Conservation (phyloP, 768 basidiomycete genomes). For the Imleria badia region DNA sequence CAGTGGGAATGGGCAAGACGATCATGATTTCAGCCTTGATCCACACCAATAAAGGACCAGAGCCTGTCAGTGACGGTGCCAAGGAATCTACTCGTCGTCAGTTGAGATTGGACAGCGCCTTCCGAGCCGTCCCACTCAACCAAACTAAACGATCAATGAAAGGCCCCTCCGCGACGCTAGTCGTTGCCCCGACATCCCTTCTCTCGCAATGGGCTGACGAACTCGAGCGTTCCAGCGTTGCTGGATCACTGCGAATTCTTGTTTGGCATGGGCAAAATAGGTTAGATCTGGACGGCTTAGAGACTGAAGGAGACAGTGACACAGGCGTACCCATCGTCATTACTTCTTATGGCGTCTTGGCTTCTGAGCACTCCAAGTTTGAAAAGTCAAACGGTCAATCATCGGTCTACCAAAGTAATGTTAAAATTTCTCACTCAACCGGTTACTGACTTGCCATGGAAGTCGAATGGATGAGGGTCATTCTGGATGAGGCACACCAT, state of each 20-base stretch:
- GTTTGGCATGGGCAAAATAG: constrained; percentile 92
- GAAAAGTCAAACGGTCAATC: constrained; percentile 54
- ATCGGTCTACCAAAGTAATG: constrained; percentile 70
- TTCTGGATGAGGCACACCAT: constrained; percentile 93
- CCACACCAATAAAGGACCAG: constrained; percentile 64
- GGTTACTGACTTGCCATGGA: constrained; percentile 6
- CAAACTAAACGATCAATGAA: constrained; percentile 27
- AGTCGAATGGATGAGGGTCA: constrained; percentile 82
- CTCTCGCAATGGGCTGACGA: constrained; percentile 94
- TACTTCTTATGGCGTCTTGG: constrained; percentile 89
- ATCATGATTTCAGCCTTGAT: constrained; percentile 92
- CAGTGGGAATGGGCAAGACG: constrained; percentile 96
- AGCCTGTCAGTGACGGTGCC: constrained; percentile 34
- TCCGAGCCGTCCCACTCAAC: constrained; percentile 45
- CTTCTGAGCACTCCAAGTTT: constrained; percentile 80
- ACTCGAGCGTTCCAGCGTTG: constrained; percentile 76
- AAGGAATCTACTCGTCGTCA: constrained; percentile 47
- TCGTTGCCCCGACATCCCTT: constrained; percentile 90
- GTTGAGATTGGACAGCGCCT: constrained; percentile 61
- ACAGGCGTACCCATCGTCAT: constrained; percentile 74
- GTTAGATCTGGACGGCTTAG: constrained; percentile 63
- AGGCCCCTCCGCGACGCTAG: constrained; percentile 67
- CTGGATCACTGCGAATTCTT: constrained; percentile 61
- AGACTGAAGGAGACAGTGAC: constrained; percentile 51
- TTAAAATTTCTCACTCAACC: neutral